A percentile compares a stretch with the other conserved stretches of the same genome.
phyloP scores from a whole-genome alignment of 352 stramenopile genomes.

The Phytophthora kernoviae region DNA sequence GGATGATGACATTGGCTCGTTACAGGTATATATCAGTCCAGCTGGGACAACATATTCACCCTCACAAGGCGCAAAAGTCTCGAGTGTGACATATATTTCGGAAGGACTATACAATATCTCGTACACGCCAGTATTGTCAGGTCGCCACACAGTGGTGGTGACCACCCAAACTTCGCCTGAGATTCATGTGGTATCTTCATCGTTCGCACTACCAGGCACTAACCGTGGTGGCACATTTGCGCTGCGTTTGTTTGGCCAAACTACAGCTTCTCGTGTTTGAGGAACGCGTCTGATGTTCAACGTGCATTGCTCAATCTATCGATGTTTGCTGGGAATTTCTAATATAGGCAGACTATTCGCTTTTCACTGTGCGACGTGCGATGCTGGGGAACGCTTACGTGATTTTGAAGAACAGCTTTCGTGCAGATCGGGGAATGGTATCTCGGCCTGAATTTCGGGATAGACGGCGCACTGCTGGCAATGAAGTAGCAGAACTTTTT shows the following conservation, averaged over 20 bases:
- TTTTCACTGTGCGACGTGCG: too few relatives aligned
- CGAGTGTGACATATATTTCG: constrained; percentile 53
- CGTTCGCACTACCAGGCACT: constrained; percentile 61
- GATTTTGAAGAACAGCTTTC: too few relatives aligned
- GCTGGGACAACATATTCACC: constrained; percentile 28
- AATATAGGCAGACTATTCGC: too few relatives aligned
- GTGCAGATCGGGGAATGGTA: too few relatives aligned
- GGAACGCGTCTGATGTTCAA: constrained; percentile 67
- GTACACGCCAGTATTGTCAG: constrained; percentile 86
- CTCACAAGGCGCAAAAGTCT: constrained; percentile 32
- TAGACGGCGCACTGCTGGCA: constrained; percentile 10
- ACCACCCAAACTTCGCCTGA: constrained; percentile 78
- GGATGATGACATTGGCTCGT: constrained; percentile 38
- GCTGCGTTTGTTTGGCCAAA: constrained; percentile 68
- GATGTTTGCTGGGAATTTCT: constrained; percentile 23
- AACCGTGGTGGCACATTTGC: constrained; percentile 84
- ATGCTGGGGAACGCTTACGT: too few relatives aligned
- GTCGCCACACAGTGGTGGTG: constrained; percentile 87
- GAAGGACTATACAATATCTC: constrained; percentile 86
- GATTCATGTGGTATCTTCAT: constrained; percentile 82
- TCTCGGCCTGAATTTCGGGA: neutral
- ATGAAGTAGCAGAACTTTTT: constrained; percentile 15
- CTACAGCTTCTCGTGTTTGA: constrained; percentile 82
- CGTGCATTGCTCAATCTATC: constrained; percentile 68
- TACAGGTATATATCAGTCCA: constrained; percentile 60